Evolutionary conservation across 2,329 filamentous ascomycete genomes (phyloP).

Genomic region (Myriosclerotinia scirpicola): DNA sequence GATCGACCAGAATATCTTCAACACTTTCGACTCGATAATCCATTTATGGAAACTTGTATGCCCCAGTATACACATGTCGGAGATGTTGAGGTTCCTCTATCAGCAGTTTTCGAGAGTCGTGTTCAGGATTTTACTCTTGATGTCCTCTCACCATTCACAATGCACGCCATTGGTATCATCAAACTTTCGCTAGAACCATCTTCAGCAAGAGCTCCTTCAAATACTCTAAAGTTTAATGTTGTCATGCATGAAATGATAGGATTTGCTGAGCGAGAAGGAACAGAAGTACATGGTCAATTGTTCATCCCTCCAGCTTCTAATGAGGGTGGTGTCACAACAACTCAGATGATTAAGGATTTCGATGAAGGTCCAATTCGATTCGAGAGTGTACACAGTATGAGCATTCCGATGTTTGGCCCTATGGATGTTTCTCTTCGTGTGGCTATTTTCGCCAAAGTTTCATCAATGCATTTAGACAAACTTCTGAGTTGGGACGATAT

Average conservation of each 20-base stretch:
- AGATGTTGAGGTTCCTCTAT: conserved; percentile 87
- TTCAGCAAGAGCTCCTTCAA: conserved; percentile 85
- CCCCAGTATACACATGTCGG: conserved; percentile 90
- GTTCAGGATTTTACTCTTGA: conserved; percentile 94
- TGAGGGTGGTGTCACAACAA: conserved; percentile 89
- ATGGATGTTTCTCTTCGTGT: conserved; percentile 76
- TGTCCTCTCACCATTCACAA: conserved; percentile 88
- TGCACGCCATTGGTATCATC: conserved; percentile 85
- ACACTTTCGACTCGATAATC: conserved; percentile 89
- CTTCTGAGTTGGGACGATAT: conserved; percentile 98
- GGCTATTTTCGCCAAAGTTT: conserved; percentile 88
- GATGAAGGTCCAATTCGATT: conserved; percentile 91
- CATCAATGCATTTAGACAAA: conserved; percentile 93
- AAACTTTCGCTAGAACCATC: conserved; percentile 91
- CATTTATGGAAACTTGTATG: conserved; percentile 88
- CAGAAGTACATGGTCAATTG: conserved; percentile 93
- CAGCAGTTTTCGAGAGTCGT: conserved; percentile 88
- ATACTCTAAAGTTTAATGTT: conserved; percentile 95
- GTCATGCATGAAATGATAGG: conserved; percentile 96
- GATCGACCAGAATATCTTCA: conserved; percentile 93
- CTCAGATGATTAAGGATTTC: conserved; percentile 90
- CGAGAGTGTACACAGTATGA: conserved; percentile 98
- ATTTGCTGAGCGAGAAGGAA: conserved; percentile 93
- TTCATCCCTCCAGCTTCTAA: conserved; percentile 90
- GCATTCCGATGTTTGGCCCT: conserved; percentile 76